A percentile compares a stretch with the other conserved stretches of the same genome.
These are phyloP conservation scores for Wickerhamomyces queroliae DNA, from an alignment of 805 yeast genomes.

Conservation along the genomic window DNA sequence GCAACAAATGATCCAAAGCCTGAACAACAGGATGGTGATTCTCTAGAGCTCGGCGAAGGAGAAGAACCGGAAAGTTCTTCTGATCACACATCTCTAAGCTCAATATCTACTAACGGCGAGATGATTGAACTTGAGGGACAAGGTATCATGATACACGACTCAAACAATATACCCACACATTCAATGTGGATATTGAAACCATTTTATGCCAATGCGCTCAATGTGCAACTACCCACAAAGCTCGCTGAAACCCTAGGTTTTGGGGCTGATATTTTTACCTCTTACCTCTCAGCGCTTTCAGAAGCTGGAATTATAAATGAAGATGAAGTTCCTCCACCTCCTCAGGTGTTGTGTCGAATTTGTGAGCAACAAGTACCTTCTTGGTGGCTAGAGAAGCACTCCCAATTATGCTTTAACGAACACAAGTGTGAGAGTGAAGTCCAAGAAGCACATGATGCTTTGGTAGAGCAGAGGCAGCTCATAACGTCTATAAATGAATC, in stretches of 20 bases:
- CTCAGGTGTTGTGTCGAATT: slow-evolving; percentile 78
- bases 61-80: slow-evolving; percentile 15
- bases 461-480: slow-evolving; percentile 61
- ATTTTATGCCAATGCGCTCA: slow-evolving; percentile 55
- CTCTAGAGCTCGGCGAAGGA: slow-evolving; percentile 9
- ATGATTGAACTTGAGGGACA: slow-evolving; percentile 84
- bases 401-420: slow-evolving; percentile 80
- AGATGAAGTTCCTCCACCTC: slow-evolving; percentile 68
- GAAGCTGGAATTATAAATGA: slow-evolving; percentile 62
- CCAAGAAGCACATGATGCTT: slow-evolving; percentile 65
- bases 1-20: slow-evolving; percentile 27
- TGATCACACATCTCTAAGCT: slow-evolving; percentile 27
- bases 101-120: slow-evolving; percentile 52
- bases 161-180: slow-evolving; percentile 58
- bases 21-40: slow-evolving; percentile 17
- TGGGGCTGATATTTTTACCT: slow-evolving; percentile 79
- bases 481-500: slow-evolving; percentile 33
- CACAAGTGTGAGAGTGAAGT: slow-evolving; percentile 77
- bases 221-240: slow-evolving; percentile 62
- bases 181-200: slow-evolving; percentile 94
- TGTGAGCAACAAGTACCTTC: slow-evolving; percentile 90
- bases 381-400: slow-evolving; percentile 94
- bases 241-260: slow-evolving; percentile 79
- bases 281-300: slow-evolving; percentile 60
- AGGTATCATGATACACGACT: slow-evolving; percentile 76